Evolutionary conservation across 805 yeast genomes (phyloP), one percentile per base, ranked within the genome.

Genomic region (Jamesozyma rosinii): DNA sequence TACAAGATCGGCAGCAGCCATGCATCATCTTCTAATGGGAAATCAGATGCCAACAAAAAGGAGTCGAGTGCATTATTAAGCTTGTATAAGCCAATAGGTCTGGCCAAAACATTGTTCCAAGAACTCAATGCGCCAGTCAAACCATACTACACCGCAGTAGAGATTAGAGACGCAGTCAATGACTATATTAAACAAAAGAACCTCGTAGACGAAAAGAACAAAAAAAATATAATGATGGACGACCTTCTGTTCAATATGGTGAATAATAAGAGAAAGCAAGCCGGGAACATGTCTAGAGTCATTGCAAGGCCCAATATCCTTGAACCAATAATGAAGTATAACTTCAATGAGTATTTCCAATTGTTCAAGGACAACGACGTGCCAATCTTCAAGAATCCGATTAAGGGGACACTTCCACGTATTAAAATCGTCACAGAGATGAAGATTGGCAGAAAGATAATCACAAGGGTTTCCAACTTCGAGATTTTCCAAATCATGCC

Each of bases 371-470:
- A 59, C 14, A 45, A 48, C 5, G 57, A 54, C 51, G 45, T 51
- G 2, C 77, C 78, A 1, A 71, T 74, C 0, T 75, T 73, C 20
- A 53, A 54, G 40, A 52, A 59, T 15, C 71, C 81, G 5, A 57
- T 62, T 24, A 83, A 72, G 49, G 97, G 97, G 1, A 62, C 66
- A 1, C 68, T 80, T 1, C 95, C 95, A 9, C 72, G 68, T 36
- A 72, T 90, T 33, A 64, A 71, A 33, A 74, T 92, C 13, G 62
- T 76, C 9, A 80, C 88, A 9, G 92, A 85, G 57, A 75, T 77
- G 48, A 83, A 84, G 51, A 79, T 83, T 46, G 95, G 97, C 1
- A 71, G 94, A 43, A 90, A 88, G 58, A 68, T 79, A 4, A 75
- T 88, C 15, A 90, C 97, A 0, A 69, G 79, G 30, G 75, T 89